These are phyloP conservation scores for Pseudogymnoascus sp. DNA, from an alignment of 2,329 filamentous ascomycete species.

Conservation along the genomic window DNA sequence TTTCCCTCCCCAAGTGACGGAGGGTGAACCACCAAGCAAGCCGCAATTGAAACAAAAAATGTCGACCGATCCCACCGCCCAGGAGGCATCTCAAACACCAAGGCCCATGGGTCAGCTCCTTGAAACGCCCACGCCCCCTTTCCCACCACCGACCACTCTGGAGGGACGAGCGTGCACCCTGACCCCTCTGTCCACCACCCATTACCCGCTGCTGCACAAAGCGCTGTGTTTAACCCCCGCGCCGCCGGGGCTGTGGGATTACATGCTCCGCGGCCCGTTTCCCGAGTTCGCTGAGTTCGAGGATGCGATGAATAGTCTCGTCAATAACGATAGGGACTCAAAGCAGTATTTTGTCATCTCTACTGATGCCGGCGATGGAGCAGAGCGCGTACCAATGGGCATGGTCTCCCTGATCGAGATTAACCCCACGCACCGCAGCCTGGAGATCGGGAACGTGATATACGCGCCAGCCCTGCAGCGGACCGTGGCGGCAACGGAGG, in stretches of 20 bases:
- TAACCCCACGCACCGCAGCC: constrained; percentile 39
- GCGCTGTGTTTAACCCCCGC: neutral
- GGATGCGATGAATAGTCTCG: constrained; percentile 23
- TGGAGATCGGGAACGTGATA: constrained; percentile 54
- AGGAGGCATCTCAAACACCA: neutral
- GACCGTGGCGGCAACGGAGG: constrained; percentile 52
- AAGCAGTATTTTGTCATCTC: constrained; percentile 43
- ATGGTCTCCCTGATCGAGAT: constrained; percentile 41
- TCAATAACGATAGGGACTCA: constrained; percentile 29
- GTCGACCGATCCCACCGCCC: neutral
- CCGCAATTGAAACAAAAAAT: neutral
- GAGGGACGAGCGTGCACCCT: neutral
- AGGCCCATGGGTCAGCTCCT: neutral
- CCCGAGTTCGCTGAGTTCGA: constrained; percentile 28
- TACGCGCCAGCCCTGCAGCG: constrained; percentile 46
- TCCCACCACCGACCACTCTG: constrained; percentile 2
- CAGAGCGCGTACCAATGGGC: constrained; percentile 30
- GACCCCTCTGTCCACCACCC: neutral
- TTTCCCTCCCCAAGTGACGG: neutral
- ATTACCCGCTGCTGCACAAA: neutral
- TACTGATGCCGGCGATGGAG: constrained; percentile 15
- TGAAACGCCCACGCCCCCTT: neutral
- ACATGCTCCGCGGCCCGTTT: constrained; percentile 36
- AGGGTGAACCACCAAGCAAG: neutral
- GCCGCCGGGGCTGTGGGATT: constrained; percentile 35